A percentile compares a stretch with the other conserved stretches of the same genome.
These are phyloP conservation scores for Zizania latifolia DNA, from an alignment of 176 grass and related monocot species.

Conservation along the genomic window DNA sequence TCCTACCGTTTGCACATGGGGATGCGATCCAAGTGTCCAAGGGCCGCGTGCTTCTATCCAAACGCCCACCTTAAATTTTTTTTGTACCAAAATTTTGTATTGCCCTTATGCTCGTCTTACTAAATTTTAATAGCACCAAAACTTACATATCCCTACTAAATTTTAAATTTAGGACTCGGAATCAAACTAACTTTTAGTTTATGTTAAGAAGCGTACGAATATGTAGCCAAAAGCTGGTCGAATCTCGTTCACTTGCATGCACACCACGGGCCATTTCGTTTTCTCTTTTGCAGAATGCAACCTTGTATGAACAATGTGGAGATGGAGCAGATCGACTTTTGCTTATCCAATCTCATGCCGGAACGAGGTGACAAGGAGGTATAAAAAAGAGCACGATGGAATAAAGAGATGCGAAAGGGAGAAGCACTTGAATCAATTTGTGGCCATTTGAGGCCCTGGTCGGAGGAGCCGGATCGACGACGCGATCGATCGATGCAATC, in stretches of 20 bases:
- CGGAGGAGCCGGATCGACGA: neutral
- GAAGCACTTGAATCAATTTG: neutral
- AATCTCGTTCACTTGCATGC: neutral
- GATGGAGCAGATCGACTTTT: neutral
- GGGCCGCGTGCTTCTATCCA: neutral
- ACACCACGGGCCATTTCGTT: neutral
- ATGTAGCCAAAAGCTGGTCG: neutral
- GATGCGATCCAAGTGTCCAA: neutral
- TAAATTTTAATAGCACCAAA: no score
- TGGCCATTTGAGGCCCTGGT: neutral
- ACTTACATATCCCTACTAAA: no score
- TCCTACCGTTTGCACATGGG: neutral
- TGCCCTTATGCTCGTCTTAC: no score
- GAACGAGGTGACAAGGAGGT: neutral
- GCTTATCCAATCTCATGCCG: neutral
- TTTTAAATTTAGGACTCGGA: no score
- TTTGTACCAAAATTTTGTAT: no score
- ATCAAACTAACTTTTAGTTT: no score
- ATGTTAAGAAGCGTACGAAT: no score
- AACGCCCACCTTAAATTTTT: no score
- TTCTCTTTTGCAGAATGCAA: neutral
- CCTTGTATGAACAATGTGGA: neutral
- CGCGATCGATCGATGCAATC: no score
- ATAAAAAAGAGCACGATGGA: neutral
- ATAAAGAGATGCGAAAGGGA: neutral